Percentiles rank a stretch among this genome's conserved stretches.
Evolutionary conservation across 768 basidiomycete species (phyloP).

Genomic region (Chalciporus pseudorubinellus): DNA sequence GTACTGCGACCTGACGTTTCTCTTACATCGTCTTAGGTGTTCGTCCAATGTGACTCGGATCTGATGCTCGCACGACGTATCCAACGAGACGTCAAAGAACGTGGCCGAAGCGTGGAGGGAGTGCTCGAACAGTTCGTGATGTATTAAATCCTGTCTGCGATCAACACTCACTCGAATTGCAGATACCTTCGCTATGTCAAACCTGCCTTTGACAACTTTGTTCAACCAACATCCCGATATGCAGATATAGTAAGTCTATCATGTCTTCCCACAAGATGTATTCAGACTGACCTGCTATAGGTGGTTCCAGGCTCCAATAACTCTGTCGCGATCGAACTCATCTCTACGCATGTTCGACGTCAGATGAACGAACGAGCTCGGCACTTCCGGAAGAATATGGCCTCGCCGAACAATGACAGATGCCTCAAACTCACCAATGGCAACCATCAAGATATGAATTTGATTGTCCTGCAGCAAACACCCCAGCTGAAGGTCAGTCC

Average conservation of each 20-base stretch:
- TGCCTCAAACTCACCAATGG: slow-evolving; percentile 36
- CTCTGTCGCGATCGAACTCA: slow-evolving; percentile 86
- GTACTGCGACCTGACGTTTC: not conserved
- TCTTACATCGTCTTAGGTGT: slow-evolving; percentile 47
- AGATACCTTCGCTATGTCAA: slow-evolving; percentile 96
- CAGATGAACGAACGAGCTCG: slow-evolving; percentile 79
- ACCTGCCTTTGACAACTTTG: slow-evolving; percentile 91
- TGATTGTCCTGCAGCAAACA: slow-evolving; percentile 73
- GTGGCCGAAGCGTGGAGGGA: slow-evolving; percentile 82
- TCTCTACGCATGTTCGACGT: slow-evolving; percentile 84
- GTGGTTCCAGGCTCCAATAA: slow-evolving; percentile 96
- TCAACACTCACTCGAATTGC: slow-evolving; percentile 7
- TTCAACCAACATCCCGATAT: slow-evolving; percentile 78
- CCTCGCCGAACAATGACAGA: slow-evolving; percentile 43
- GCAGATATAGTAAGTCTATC: slow-evolving; percentile 75
- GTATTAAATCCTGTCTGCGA: not conserved
- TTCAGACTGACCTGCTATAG: slow-evolving; percentile 38
- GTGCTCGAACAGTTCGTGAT: slow-evolving; percentile 78
- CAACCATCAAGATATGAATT: slow-evolving; percentile 45
- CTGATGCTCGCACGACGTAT: slow-evolving; percentile 96
- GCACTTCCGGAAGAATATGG: slow-evolving; percentile 72
- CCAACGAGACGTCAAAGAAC: slow-evolving; percentile 81
- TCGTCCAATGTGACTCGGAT: slow-evolving; percentile 93
- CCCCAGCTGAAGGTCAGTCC: slow-evolving; percentile 69
- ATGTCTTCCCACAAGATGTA: not conserved